Evolutionary conservation across 768 basidiomycete genomes (phyloP).

Genomic region (Paxillus rubicundulus): DNA sequence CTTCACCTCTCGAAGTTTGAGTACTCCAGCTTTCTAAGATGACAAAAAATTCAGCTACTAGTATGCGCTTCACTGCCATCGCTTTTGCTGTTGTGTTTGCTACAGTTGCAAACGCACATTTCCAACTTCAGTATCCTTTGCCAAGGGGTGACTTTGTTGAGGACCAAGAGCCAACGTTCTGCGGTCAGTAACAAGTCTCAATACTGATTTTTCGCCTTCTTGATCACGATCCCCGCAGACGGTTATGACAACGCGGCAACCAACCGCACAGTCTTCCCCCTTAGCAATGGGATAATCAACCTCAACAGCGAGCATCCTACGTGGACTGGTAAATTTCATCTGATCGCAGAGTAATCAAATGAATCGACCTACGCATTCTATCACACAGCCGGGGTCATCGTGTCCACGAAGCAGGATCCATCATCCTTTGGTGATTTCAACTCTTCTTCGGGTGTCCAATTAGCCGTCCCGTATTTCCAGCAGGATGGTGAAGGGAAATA

Average conservation of each 20-base stretch:
- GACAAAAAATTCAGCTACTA: not conserved
- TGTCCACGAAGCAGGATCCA: no score
- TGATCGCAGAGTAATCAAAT: not conserved
- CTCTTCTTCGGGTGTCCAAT: conserved; percentile 33
- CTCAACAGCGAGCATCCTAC: conserved; percentile 63
- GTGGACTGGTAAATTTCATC: conserved; percentile 48
- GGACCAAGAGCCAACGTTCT: conserved; percentile 56
- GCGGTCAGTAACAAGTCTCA: conserved; percentile 46
- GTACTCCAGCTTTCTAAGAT: not conserved
- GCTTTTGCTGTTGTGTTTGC: conserved; percentile 38
- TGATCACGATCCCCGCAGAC: conserved; percentile 40
- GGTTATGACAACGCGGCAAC: conserved; percentile 53
- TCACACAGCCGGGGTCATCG: conserved; percentile 46
- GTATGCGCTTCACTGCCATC: conserved; percentile 37
- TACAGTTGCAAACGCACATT: conserved; percentile 62
- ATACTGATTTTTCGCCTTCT: not conserved
- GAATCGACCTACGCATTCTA: conserved; percentile 7
- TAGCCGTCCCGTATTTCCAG: conserved; percentile 48
- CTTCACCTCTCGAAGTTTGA: not conserved
- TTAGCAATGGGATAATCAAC: conserved; percentile 57
- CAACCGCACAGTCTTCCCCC: conserved; percentile 68
- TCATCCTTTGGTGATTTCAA: conserved; percentile 65
- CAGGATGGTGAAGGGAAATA: conserved; percentile 54
- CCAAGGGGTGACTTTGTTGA: conserved; percentile 71
- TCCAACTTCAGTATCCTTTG: conserved; percentile 72